Base-by-base conservation (phyloP, 2,329 filamentous ascomycete species). In the Pseudocercospora eumusae region DNA sequence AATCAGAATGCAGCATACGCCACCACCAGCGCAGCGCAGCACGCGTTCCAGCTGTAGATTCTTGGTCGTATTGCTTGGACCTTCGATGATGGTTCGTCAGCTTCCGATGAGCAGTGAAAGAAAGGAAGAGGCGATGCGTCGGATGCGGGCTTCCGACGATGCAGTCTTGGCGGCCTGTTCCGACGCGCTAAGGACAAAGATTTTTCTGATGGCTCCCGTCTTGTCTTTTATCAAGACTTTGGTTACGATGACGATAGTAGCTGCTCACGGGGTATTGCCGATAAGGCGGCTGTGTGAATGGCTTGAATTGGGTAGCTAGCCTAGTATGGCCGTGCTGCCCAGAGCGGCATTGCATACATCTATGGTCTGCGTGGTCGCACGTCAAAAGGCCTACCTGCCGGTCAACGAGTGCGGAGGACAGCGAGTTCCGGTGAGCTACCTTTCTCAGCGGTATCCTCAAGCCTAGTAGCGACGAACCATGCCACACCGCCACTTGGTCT, bases 131-230 rank as follows among this genome's bases (percentile, higher is more conserved):
- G 44, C 18, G 44, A 47, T 10, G 18, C 21, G 44, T 47, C 44
- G 47, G 20, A 50, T 27, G 21, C 20, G 47, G 47, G 47, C 47
- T 21, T 50, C 47, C 20, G 47, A 50, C 13, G 47, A 2, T 23
- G 20, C 42, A 45, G 20, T 15, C 18, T 23, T 47, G 44, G 21
- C 44, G 47, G 42, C 18, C 21, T 45, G 18, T 50, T 50, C 47
- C 47, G 47, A 25, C 15, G 23, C 47, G 47, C 47, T 50, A 36
- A 36, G 28, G 47, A 27, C 47, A 50, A 50, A 50, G 47, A 50
- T 50, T 27, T 23, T 50, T n/a, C 23, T 25, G 20, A 11, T 45
- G 18, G 42, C 42, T 36, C 18, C 23, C 23, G 42, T 45, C 42
- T 45, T 10, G n/a, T n/a, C n/a, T n/a, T n/a, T n/a, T 20, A n/a